These are phyloP conservation scores for Lepidium didymum DNA, from an alignment of 345 rosid genomes.

Conservation along the genomic window DNA sequence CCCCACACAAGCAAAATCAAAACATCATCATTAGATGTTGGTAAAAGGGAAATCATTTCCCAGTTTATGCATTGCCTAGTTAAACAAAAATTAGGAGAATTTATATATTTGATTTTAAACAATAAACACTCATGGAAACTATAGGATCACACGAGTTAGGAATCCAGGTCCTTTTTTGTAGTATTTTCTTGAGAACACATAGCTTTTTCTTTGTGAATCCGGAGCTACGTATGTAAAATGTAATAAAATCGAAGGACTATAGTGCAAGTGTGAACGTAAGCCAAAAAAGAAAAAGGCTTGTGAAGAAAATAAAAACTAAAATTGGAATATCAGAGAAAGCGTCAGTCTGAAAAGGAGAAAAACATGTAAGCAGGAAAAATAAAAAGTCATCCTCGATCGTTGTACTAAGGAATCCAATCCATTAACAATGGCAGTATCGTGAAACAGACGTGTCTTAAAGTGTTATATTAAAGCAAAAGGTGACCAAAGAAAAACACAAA, in stretches of 20 bases:
- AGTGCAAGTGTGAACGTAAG: constrained; percentile 2
- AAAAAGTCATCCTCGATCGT: constrained; percentile 28
- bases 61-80: constrained; percentile 11
- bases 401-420: constrained; percentile 22
- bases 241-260: not conserved
- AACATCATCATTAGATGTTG: constrained; percentile 28
- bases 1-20: constrained; percentile 25
- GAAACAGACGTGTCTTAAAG: constrained; percentile 21
- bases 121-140: constrained; percentile 9
- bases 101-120: not conserved
- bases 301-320: not conserved
- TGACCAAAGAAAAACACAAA: constrained; percentile 20
- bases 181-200: not conserved
- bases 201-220: not conserved
- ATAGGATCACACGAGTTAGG: constrained; percentile 6
- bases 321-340: constrained; percentile 16
- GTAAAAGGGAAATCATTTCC: constrained; percentile 13
- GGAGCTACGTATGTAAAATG: not conserved
- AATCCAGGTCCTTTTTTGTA: not conserved
- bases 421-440: constrained; percentile 21
- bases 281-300: not conserved
- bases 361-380: constrained; percentile 3
- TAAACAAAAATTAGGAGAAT: not conserved
- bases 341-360: constrained; percentile 20
- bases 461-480: constrained; percentile 9